Percentiles rank a stretch among this genome's conserved stretches.
These are phyloP conservation scores for Colletotrichum siamense DNA, from an alignment of 2,329 filamentous ascomycete species.

Conservation along the genomic window DNA sequence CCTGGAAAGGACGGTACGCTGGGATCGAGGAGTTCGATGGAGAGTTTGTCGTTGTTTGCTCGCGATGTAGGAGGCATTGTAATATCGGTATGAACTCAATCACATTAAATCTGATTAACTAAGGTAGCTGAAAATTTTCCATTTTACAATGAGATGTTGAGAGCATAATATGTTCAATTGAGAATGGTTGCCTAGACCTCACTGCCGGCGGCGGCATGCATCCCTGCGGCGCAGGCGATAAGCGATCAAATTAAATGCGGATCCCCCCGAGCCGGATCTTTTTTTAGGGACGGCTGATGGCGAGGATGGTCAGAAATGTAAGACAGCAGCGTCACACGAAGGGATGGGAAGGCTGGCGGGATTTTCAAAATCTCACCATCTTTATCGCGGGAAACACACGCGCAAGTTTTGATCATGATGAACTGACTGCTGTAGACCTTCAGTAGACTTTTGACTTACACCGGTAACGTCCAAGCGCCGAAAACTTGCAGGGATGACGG, in stretches of 20 bases:
- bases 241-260: background rate
- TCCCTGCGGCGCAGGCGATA: background rate
- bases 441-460: background rate
- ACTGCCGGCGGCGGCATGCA: background rate
- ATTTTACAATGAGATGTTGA: background rate
- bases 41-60: background rate
- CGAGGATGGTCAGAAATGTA: background rate
- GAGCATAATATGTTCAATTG: background rate
- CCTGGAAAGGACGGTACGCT: conserved; percentile 16
- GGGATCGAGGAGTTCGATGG: background rate
- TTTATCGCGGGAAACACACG: background rate
- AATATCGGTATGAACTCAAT: background rate
- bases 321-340: background rate
- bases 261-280: background rate
- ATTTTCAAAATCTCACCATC: background rate
- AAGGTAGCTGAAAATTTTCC: background rate
- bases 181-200: background rate
- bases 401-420: background rate
- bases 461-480: background rate
- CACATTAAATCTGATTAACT: background rate
- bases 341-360: background rate
- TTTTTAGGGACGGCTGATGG: background rate
- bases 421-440: background rate
- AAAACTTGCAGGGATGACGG: background rate
- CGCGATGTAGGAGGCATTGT: background rate